Conservation (phyloP, 2,329 filamentous ascomycete genomes). For the Eutypa lata region DNA sequence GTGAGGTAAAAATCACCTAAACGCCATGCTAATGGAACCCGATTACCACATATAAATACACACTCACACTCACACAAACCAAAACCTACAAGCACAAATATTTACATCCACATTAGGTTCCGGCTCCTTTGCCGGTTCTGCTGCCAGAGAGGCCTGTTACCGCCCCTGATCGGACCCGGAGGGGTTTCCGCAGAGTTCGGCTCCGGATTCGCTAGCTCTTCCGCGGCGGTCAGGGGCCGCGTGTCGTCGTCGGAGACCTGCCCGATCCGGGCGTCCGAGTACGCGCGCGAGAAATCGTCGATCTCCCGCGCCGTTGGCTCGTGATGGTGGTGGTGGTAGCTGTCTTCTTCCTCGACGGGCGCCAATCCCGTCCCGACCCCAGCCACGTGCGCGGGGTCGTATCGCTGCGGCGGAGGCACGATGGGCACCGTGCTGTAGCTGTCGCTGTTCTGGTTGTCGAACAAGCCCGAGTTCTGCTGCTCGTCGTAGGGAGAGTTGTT, state of each 20-base stretch:
- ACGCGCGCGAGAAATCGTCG: constrained; percentile 43
- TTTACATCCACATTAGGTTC: constrained; percentile 46
- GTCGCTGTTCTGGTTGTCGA: constrained; percentile 1
- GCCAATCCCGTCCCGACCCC: constrained; percentile 22
- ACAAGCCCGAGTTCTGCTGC: constrained; percentile 11
- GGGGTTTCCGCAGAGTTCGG: constrained; percentile 7
- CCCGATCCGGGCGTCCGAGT: constrained; percentile 39
- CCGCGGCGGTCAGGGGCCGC: constrained; percentile 29
- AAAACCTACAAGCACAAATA: no score
- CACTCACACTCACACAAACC: no score
- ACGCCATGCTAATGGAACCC: no score
- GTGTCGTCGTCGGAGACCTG: constrained; percentile 34
- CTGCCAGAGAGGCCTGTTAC: constrained; percentile 49
- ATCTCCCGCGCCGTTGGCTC: constrained; percentile 40
- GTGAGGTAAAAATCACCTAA: no score
- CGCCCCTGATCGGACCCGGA: constrained; percentile 21
- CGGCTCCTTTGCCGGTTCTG: constrained; percentile 48
- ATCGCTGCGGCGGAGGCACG: constrained; percentile 20
- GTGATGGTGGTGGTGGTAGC: constrained; percentile 25
- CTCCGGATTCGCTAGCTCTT: constrained; percentile 5
- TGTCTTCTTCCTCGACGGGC: constrained; percentile 22
- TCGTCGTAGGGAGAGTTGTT: constrained; percentile 2
- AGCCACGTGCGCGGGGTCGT: constrained; percentile 19
- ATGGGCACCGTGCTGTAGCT: constrained; percentile 5
- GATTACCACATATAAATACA: no score